Evolutionary conservation across 2,329 filamentous ascomycete species (phyloP).

Genomic region (Dendrostoma leiphaemia): DNA sequence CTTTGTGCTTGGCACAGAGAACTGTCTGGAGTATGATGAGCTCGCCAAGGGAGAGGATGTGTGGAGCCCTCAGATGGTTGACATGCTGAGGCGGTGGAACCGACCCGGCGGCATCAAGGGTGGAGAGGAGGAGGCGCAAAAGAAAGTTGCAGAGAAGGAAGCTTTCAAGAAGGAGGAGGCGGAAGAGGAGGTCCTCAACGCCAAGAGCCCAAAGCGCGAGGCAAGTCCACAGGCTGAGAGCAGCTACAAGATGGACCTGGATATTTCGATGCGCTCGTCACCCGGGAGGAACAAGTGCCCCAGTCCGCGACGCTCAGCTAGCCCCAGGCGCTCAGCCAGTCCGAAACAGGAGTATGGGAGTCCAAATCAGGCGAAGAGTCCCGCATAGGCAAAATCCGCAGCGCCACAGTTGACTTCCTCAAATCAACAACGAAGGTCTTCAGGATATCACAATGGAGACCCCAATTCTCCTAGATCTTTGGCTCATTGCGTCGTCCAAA

Average conservation of each 20-base stretch:
- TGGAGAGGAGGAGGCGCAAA: constrained; percentile 18
- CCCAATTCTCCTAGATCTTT: not conserved
- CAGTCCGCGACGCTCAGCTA: not conserved
- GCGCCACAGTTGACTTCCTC: not conserved
- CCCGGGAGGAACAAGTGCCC: not conserved
- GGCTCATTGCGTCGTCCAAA: not conserved
- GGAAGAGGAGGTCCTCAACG: not conserved
- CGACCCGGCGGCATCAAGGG: constrained; percentile 20
- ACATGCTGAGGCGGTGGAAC: constrained; percentile 44
- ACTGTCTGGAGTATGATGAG: constrained; percentile 77
- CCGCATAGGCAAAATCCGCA: not conserved
- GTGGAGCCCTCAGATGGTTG: constrained; percentile 75
- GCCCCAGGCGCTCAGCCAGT: too few species aligned
- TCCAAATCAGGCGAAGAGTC: not conserved
- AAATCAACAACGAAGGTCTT: not conserved
- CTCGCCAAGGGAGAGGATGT: constrained; percentile 72
- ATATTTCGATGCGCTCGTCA: not conserved
- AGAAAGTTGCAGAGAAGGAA: constrained; percentile 14
- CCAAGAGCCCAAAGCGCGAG: not conserved
- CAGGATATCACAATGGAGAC: not conserved
- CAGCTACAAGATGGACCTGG: not conserved
- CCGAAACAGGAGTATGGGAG: not conserved
- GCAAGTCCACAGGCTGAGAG: not conserved
- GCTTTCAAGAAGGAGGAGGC: not conserved
- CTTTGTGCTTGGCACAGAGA: constrained; percentile 68